Base-by-base conservation (phyloP, 768 basidiomycete genomes). In the Lepiota venenata region DNA sequence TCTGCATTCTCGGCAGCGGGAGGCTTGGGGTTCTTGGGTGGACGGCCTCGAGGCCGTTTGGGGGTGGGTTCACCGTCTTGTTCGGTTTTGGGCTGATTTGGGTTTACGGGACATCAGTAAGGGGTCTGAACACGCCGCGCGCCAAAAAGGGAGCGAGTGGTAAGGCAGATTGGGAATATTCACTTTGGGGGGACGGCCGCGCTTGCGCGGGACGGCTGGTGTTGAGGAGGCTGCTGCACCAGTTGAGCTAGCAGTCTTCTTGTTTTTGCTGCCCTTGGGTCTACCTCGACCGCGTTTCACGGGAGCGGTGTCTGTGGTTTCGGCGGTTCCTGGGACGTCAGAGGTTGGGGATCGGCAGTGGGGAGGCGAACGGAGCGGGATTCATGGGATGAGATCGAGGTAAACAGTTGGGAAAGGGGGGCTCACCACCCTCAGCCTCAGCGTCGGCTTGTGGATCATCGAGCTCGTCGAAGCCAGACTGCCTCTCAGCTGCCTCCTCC, bases 191-290 rank as follows among this genome's bases (percentile, higher is more conserved):
- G 85, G 85, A 60, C 85, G 77, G 29, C 85, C 85, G 60, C 85
- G 76, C 73, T 86, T 86, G 71, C 74, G 75, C 44, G 71, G 74
- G 39, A 65, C 55, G 12, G 68, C 54, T 14, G 75, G 64, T 18
- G 72, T 59, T 11, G 76, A 60, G 6, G 77, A 64, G 48, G 67
- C 63, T 36, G 69, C 66, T 18, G 71, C 60, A 42, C 70, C 63
- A 44, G 71, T 52, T 14, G 70, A 58, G 25, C 70, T 61, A 7
- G 69, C 55, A 43, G 65, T 55, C 58, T 78, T 79, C 74, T 83
- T 77, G 69, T 84, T 81, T 74, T 90, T 94, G 71, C 88, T 91
- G 62, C 93, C 93, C 69, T 87, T 91, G 57, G 93, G 93, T 60
- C 93, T 84, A 50, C 93, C 93, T 44, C 93, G 81, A 64, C 89